Evolutionary conservation across 495 filamentous ascomycete genomes (phyloP).

Genomic region (Durotheca rogersii): DNA sequence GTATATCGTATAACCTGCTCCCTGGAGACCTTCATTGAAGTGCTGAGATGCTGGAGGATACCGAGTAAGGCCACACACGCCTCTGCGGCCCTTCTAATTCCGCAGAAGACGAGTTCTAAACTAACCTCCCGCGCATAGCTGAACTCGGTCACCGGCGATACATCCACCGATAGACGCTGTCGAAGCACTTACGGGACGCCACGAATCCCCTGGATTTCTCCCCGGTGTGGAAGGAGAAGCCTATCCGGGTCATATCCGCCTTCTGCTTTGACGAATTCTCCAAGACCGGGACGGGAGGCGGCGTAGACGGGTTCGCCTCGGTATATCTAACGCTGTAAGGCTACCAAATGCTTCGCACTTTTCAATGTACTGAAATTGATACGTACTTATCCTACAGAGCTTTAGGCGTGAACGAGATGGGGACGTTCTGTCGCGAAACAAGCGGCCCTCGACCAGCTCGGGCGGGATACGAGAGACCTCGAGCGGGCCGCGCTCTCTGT

Average conservation of each 20-base stretch:
- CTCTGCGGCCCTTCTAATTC: not conserved
- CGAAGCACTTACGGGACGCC: conserved; percentile 29
- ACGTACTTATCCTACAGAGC: not conserved
- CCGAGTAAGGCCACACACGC: conserved; percentile 2
- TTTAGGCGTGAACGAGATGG: conserved; percentile 29
- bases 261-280: conserved; percentile 28
- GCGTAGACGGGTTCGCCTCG: conserved; percentile 29
- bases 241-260: conserved; percentile 24
- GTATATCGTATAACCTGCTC: conserved; percentile 19
- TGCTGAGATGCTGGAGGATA: conserved; percentile 16
- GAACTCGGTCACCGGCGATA: conserved; percentile 18
- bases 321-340: conserved; percentile 28
- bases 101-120: too few relatives aligned
- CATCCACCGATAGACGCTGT: conserved; percentile 27
- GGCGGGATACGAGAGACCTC: not conserved
- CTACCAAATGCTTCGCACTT: not conserved
- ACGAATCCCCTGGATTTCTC: conserved; percentile 31
- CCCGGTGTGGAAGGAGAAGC: conserved; percentile 31
- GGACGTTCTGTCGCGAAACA: conserved; percentile 28
- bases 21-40: conserved; percentile 16
- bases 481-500: too few relatives aligned
- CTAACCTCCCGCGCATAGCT: conserved; percentile 5
- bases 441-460: too few relatives aligned
- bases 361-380: not conserved
- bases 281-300: conserved; percentile 23